A percentile compares a stretch with the other conserved stretches of the same genome.
phyloP scores from a whole-genome alignment of 1,284 basidiomycete genomes.

The Heliocybe sulcata region DNA sequence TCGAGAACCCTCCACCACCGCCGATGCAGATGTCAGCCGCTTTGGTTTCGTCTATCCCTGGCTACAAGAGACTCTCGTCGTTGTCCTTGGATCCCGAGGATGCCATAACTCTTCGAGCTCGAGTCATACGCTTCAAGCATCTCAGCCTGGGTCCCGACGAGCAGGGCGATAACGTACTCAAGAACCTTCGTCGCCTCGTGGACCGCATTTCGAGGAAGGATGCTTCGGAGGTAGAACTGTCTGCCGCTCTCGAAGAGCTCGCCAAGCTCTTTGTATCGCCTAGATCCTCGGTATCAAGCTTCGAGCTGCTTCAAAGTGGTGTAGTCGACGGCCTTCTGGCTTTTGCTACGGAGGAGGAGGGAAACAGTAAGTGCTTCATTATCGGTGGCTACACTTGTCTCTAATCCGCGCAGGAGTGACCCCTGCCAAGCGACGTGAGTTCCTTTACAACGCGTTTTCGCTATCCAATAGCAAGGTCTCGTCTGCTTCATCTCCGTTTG shows the following conservation, averaged over 20 bases:
- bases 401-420: constrained; percentile 34
- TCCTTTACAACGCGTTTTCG: constrained; percentile 72
- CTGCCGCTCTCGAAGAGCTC: constrained; percentile 61
- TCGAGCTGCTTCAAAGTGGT: constrained; percentile 92
- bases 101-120: constrained; percentile 82
- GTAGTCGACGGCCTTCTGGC: constrained; percentile 83
- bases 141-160: constrained; percentile 51
- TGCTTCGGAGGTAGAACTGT: constrained; percentile 60
- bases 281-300: constrained; percentile 84
- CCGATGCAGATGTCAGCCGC: constrained; percentile 24
- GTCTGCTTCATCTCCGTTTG: constrained; percentile 49
- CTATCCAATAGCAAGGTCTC: constrained; percentile 40
- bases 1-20: constrained; percentile 26
- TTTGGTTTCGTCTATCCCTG: constrained; percentile 41
- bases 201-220: constrained; percentile 47
- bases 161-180: constrained; percentile 59
- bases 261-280: constrained; percentile 77
- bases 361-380: constrained; percentile 34
- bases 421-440: constrained; percentile 53
- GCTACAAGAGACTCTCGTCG: constrained; percentile 60
- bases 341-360: constrained; percentile 69
- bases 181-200: constrained; percentile 59
- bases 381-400: background rate
- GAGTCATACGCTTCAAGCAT: constrained; percentile 79
- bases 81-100: constrained; percentile 77